Percentiles rank a stretch among this genome's conserved stretches.
phyloP scores from a whole-genome alignment of 2,329 filamentous ascomycete genomes.

The Botrytis squamosa region DNA sequence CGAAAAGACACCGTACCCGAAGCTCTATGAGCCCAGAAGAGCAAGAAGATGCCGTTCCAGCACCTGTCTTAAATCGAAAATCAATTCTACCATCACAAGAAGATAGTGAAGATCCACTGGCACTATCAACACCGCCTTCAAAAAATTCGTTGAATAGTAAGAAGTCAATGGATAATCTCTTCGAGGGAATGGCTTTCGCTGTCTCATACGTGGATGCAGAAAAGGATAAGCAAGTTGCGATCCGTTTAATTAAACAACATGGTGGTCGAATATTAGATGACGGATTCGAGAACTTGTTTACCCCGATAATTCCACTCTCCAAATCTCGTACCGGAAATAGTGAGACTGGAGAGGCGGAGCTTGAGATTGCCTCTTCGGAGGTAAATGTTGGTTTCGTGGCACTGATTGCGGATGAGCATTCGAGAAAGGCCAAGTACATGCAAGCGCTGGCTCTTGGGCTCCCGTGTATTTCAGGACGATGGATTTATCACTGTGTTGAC shows the following conservation, averaged over 20 bases:
- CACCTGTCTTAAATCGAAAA: constrained; percentile 30
- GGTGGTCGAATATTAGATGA: constrained; percentile 70
- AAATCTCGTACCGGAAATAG: constrained; percentile 25
- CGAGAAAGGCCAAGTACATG: constrained; percentile 86
- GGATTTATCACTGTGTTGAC: constrained; percentile 71
- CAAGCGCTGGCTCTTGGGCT: constrained; percentile 88
- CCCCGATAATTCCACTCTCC: constrained; percentile 35
- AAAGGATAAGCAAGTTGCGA: constrained; percentile 56
- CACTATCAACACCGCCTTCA: constrained; percentile 18
- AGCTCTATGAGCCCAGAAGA: not conserved
- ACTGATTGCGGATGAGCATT: constrained; percentile 81
- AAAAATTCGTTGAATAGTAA: not conserved
- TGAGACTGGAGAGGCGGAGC: constrained; percentile 33
- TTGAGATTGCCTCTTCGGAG: constrained; percentile 56
- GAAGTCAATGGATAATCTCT: constrained; percentile 47
- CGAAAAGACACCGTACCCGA: constrained; percentile 5
- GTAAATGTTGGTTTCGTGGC: constrained; percentile 71
- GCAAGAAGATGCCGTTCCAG: constrained; percentile 16
- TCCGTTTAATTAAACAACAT: constrained; percentile 62
- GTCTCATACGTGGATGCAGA: constrained; percentile 66
- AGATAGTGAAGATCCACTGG: constrained; percentile 33
- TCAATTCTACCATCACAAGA: constrained; percentile 23
- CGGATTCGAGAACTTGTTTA: constrained; percentile 82
- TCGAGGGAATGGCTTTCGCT: constrained; percentile 83
- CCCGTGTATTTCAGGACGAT: constrained; percentile 79